These are phyloP conservation scores for Fraxinus latifolia DNA, from an alignment of 305 asterid species.

Conservation along the genomic window DNA sequence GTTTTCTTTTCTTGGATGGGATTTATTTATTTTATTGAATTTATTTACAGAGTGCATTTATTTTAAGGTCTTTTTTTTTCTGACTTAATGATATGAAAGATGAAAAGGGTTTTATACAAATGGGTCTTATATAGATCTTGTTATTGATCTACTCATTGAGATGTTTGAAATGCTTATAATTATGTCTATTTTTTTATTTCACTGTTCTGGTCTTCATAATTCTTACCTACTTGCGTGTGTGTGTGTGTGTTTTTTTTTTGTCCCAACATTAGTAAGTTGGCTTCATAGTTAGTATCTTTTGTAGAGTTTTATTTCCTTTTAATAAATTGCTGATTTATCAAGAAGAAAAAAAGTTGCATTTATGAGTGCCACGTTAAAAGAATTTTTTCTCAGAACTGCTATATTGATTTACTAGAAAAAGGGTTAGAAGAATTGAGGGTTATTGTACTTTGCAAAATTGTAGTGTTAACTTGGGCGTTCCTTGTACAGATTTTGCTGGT, in stretches of 20 bases:
- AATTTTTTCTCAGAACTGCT: not conserved
- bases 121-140: slow-evolving; percentile 37
- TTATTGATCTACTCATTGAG: slow-evolving; percentile 33
- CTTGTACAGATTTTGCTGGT: slow-evolving; percentile 39
- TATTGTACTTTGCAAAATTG: not conserved
- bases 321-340: not conserved
- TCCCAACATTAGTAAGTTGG: not conserved
- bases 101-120: slow-evolving; percentile 8
- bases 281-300: not conserved
- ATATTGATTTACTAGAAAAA: not conserved
- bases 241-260: not conserved
- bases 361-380: not conserved
- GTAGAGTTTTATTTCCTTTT: not conserved
- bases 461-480: slow-evolving; percentile 7
- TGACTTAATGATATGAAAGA: slow-evolving; percentile 21
- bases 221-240: not conserved
- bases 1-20: not conserved
- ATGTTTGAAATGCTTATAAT: not conserved
- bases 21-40: not conserved
- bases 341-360: not conserved
- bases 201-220: not conserved
- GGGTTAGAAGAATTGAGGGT: not conserved
- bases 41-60: not conserved
- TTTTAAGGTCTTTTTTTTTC: slow-evolving; percentile 9
- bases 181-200: slow-evolving; percentile 2